Conservation (phyloP, 345 rosid species). For the Erysimum cheiranthoides region DNA sequence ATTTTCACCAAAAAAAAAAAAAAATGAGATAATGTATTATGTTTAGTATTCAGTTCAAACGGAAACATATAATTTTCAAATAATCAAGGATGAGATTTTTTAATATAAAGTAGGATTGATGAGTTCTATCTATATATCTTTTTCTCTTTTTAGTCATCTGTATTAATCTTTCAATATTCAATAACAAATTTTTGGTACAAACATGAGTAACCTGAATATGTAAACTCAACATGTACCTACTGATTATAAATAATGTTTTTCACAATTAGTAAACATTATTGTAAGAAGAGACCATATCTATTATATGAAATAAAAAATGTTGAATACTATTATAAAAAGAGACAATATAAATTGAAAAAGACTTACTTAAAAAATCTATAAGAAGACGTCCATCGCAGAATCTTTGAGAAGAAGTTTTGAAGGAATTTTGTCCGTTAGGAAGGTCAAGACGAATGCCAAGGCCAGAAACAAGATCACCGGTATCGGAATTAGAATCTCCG, state of each 20-base stretch:
- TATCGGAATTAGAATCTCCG: slow-evolving; percentile 82
- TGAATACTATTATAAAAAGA: not conserved
- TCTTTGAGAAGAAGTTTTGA: slow-evolving; percentile 61
- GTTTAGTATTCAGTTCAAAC: too few species aligned
- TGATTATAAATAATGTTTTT: not conserved
- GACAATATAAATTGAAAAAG: not conserved
- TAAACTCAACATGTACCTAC: not conserved
- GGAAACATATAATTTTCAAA: not conserved
- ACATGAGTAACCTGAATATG: not conserved
- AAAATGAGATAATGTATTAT: too few species aligned
- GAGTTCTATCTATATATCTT: not conserved
- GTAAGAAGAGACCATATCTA: not conserved
- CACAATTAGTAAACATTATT: not conserved
- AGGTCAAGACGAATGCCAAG: slow-evolving; percentile 52
- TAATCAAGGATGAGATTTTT: not conserved
- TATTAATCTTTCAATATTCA: not conserved
- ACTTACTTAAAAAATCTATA: slow-evolving; percentile 63
- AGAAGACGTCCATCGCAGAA: slow-evolving; percentile 73
- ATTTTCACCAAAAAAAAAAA: too few species aligned
- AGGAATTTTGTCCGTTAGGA: slow-evolving; percentile 58
- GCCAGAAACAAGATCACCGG: slow-evolving; percentile 60
- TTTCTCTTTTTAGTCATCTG: not conserved
- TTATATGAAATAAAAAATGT: not conserved
- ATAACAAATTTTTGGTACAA: not conserved
- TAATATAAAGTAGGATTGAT: not conserved